Base-by-base conservation (phyloP, 108 stramenopile species). In the Phaeodactylum tricornutum region DNA sequence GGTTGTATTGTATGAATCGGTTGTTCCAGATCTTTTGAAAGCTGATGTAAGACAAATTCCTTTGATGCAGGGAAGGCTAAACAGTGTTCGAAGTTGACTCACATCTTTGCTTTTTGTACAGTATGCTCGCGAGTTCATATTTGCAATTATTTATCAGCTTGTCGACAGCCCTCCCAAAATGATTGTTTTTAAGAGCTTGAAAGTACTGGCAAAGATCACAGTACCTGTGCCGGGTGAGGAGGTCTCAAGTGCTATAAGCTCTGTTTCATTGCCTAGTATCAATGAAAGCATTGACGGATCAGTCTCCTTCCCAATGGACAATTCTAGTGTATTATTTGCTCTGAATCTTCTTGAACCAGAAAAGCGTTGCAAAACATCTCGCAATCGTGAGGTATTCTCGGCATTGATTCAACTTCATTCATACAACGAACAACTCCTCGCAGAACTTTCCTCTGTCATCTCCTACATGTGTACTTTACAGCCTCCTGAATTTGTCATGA, bases 401-500 rank as follows among this genome's bases (percentile, higher is more conserved):
- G 77, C 76, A 1, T 50, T 90, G 3, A 74, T 90, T 22, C 72
- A 84, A 29, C 50, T 85, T 31, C 81, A 86, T 53, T 66, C 79
- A 9, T 62, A 63, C 27, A 65, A 86, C 39, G 64, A 72, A 22
- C 63, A 79, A 22, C 66, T 84, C 29, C 60, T 90, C 12, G 51
- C 69, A 20, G 77, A 83, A 34, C 31, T 90, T 26, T 76, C 88
- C 20, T 66, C 69, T 40, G 77, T 90, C 12, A 65, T 90, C 53
- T 63, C 84, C 12, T 67, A 74, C 29, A 87, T 87, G 85, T 90
- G 84, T 25, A 61, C 67, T 5, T 64, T 90, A 0, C 88, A 90
- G 57, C 88, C 88, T 29, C 81, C 88, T 7, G 88, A 83, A 43
- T 86, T 90, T 58, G 77, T 90, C 14, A 84, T 81, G 52, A 64